Base-by-base conservation (phyloP, 108 stramenopile genomes). In the Skeletonema potamos region DNA sequence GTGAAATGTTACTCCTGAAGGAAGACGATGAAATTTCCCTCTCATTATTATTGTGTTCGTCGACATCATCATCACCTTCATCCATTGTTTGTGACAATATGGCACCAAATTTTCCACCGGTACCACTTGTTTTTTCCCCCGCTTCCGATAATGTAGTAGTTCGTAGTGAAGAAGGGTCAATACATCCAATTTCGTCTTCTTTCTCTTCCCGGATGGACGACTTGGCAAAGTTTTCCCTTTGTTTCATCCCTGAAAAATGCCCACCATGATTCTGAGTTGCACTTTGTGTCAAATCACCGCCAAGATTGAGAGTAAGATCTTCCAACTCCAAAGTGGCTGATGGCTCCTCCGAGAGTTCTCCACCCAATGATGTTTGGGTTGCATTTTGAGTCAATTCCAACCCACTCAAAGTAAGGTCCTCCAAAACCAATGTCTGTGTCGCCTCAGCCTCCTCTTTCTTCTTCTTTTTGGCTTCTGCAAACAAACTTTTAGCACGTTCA, bases 41-140 rank as follows among this genome's bases (percentile, higher is more conserved):
- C 27, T 46, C 58, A 5, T 43, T 43, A 27, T 11, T 28, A 20
- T 11, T 29, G 18, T 57, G 39, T 39, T 30, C 46, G 13, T 61
- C 55, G 29, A 12, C 18, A 20, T 59, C 27, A 0, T 79, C 65
- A 17, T 68, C 57, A 8, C 44, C 66, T 7, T 62, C 79, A 26
- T 72, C 28, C 20, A 70, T 43, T 22, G 72, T 64, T 66, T 70
- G 67, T 18, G 79, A 81, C 27, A 81, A 51, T 18, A 81, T 74
- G 13, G 79, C 72, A 9, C 68, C 51, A 29, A 81, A 51, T 13
- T 66, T 66, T 27, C 65, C 72, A 64, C 33, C 15, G 15, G 22
- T 10, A 51, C 48, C 20, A 9, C 48, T 18, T 51, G 22, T 4
- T 51, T 24, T 51, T 51, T 51, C 22, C 22, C 48, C 22, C 6